Conservation (phyloP, 768 basidiomycete genomes). For the Pleurotus pulmonarius region DNA sequence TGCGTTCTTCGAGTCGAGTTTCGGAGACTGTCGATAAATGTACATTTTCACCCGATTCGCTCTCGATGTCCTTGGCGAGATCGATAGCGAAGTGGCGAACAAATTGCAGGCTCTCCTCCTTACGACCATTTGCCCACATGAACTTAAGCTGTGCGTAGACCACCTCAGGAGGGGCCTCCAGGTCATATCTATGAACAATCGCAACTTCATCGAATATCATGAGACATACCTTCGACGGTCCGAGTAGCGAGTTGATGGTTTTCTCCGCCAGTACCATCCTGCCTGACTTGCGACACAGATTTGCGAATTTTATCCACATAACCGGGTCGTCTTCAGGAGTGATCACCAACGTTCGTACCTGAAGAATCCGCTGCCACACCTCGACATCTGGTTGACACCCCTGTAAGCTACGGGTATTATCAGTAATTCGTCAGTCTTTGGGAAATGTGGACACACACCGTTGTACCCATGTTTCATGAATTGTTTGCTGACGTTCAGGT, state of each 20-base stretch:
- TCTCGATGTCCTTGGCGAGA: constrained; percentile 70
- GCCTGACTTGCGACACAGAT: constrained; percentile 92
- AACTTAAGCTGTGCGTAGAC: constrained; percentile 95
- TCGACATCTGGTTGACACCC: constrained; percentile 98
- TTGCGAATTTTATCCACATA: constrained; percentile 99
- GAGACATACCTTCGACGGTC: constrained; percentile 57
- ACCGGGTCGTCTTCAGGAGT: constrained; percentile 91
- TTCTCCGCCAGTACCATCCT: constrained; percentile 93
- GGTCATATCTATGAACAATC: neutral
- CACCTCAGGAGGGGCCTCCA: constrained; percentile 88
- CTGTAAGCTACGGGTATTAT: constrained; percentile 55
- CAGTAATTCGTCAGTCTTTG: neutral
- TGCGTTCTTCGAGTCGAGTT: constrained; percentile 62
- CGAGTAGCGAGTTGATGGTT: constrained; percentile 88
- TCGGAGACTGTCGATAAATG: constrained; percentile 41
- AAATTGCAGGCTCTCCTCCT: constrained; percentile 70
- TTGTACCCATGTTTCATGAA: constrained; percentile 97
- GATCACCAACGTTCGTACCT: constrained; percentile 91
- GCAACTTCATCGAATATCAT: too few relatives aligned
- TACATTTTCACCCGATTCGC: constrained; percentile 29
- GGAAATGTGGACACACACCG: constrained; percentile 42
- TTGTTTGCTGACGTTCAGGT: constrained; percentile 82
- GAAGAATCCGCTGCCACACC: constrained; percentile 96
- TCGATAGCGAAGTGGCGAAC: constrained; percentile 79
- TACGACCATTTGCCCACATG: constrained; percentile 86